These are phyloP conservation scores for Schoenoplectus tabernaemontani DNA, from an alignment of 202 grass and related monocot genomes.

Conservation along the genomic window DNA sequence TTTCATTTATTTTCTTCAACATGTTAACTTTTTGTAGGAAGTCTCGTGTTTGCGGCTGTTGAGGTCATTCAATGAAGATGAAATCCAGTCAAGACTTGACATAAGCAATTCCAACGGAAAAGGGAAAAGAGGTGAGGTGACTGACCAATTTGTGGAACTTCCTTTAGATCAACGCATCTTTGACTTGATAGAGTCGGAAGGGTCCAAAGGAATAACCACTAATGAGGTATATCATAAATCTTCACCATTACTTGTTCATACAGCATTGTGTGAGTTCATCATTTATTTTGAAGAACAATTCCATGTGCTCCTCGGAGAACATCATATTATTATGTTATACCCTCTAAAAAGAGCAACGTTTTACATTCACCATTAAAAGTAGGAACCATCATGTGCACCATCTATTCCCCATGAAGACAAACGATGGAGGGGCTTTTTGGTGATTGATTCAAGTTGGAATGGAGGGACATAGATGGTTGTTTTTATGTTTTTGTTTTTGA, in stretches of 20 bases:
- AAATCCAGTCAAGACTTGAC: conserved; percentile 58
- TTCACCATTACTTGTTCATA: not conserved
- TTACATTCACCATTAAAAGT: not conserved
- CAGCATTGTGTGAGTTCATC: not conserved
- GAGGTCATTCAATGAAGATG: conserved; percentile 71
- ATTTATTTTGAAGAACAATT: too few relatives aligned
- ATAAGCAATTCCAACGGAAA: conserved; percentile 32
- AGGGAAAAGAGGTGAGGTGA: conserved; percentile 62
- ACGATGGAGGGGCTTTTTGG: not conserved
- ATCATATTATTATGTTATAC: conserved; percentile 12
- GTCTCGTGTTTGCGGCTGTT: conserved; percentile 69
- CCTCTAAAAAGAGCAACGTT: not conserved
- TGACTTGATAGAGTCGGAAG: conserved; percentile 81
- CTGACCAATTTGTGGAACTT: conserved; percentile 82
- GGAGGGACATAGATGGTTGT: not conserved
- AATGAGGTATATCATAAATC: conserved; percentile 58
- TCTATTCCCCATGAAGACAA: not conserved
- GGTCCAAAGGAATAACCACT: conserved; percentile 84
- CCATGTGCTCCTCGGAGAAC: not conserved
- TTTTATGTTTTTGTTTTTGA: not conserved
- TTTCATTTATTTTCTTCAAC: conserved; percentile 7
- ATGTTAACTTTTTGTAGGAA: conserved; percentile 40
- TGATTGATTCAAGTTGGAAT: not conserved
- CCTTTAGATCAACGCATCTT: conserved; percentile 80
- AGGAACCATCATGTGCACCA: not conserved